Percentiles rank a stretch among this genome's conserved stretches.
These are phyloP conservation scores for Phytophthora meadii DNA, from an alignment of 352 stramenopile genomes.

Conservation along the genomic window DNA sequence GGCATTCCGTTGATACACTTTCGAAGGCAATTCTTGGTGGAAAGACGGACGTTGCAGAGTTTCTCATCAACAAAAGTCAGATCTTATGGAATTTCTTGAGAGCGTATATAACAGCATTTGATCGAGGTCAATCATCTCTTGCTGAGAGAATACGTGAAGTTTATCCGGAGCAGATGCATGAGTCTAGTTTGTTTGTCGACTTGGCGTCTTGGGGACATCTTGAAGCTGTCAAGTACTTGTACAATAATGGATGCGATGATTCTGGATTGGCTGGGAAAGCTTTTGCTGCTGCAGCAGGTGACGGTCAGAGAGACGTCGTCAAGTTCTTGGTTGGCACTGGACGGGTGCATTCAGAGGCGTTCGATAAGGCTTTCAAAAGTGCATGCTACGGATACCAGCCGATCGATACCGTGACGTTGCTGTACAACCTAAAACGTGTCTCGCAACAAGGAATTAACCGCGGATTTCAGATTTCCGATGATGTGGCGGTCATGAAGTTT, in stretches of 20 bases:
- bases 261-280: not conserved
- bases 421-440: constrained; percentile 1
- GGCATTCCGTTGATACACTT: not conserved
- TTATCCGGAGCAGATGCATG: not conserved
- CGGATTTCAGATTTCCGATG: not conserved
- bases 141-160: not conserved
- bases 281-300: not conserved
- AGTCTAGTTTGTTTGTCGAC: not conserved
- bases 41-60: constrained; percentile 23
- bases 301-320: not conserved
- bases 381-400: not conserved
- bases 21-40: constrained; percentile 18
- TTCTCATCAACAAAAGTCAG: not conserved
- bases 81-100: not conserved
- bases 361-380: constrained; percentile 1
- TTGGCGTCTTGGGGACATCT: not conserved
- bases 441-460: constrained; percentile 1
- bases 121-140: not conserved
- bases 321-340: not conserved
- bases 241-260: not conserved
- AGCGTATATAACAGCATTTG: not conserved
- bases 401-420: not conserved
- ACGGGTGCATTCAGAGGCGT: not conserved
- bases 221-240: constrained; percentile 2
- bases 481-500: not conserved